Base-by-base conservation (phyloP, 2,329 filamentous ascomycete species). In the Eutypella sp. region DNA sequence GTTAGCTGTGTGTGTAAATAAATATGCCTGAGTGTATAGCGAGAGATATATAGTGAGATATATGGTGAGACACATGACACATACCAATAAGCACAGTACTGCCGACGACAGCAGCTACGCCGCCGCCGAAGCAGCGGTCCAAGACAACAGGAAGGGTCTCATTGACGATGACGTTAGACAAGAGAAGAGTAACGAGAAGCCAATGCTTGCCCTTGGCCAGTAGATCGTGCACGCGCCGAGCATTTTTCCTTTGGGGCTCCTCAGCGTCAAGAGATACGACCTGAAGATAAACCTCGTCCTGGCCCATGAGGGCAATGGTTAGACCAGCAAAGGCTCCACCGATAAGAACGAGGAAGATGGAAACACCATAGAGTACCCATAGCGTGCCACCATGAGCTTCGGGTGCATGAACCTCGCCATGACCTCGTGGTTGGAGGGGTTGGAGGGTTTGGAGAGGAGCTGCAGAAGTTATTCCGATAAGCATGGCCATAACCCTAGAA, bases 151-250 rank as follows among this genome's bases (percentile, higher is more conserved):
- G 93, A 13, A 96, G 75, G 2, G 92, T 95, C 70, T 97, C 93
- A 67, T 99, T 97, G 54, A 95, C 95, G 59, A 99, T 95, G 62
- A 99, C 93, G 66, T 99, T 99, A 66, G 90, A 90, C 46, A 99
- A 74, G 7, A 99, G 78, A 22, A 99, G 72, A 3, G 93, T 97
- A 44, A 99, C 93, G 47, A 99, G 74, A 18, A 99, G 92, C 93
- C 93, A 99, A 68, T 99, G 93, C 67, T 99, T 99, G 58, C 93
- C 93, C 58, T 81, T 86, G 53, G 89, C 82, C 46, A 99, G 71
- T 23, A 99, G 73, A 37, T 82, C 76, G 56, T 93, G 76, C 10
- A 99, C 93, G 53, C 82, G 85, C 46, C 79, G 80, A 1, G 93
- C 93, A 62, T 96, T 89, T 62, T 83, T 89, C 60, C 84, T 85